Percentiles rank a stretch among this genome's conserved stretches.
Evolutionary conservation across 179 eudicot species (phyloP).

Genomic region (Actinidia arguta): DNA sequence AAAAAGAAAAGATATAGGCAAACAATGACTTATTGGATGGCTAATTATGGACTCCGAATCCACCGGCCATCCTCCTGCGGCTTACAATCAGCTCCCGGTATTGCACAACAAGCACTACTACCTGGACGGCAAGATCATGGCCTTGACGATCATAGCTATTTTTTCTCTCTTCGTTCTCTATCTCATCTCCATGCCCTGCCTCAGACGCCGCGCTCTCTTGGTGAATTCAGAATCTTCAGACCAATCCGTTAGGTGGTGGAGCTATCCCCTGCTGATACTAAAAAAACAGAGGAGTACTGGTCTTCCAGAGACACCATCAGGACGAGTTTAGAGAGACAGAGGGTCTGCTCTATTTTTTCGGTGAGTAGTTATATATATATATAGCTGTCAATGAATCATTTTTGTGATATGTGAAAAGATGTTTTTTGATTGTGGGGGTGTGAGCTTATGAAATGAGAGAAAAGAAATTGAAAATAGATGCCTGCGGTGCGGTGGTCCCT

Average conservation of each 20-base stretch:
- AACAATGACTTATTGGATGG: too few species aligned
- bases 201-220: slow-evolving; percentile 2
- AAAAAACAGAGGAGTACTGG: neutral
- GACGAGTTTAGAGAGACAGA: too few species aligned
- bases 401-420: too few species aligned
- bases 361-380: too few species aligned
- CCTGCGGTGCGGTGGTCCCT: too few species aligned
- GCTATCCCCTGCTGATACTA: neutral
- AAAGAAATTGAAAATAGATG: too few species aligned
- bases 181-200: neutral
- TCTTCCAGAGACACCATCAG: neutral
- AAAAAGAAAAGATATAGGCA: too few species aligned
- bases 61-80: slow-evolving; percentile 25
- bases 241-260: slow-evolving; percentile 10
- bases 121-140: slow-evolving; percentile 14
- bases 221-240: neutral
- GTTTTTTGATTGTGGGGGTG: too few species aligned
- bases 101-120: slow-evolving; percentile 5
- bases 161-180: slow-evolving; percentile 20
- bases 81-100: neutral
- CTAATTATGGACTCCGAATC: neutral
- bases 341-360: too few species aligned
- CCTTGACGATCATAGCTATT: neutral
- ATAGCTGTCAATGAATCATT: too few species aligned
- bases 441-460: too few species aligned